Percentiles rank a stretch among this genome's conserved stretches.
Evolutionary conservation across 768 basidiomycete species (phyloP).

Genomic region (Boletus sp.): DNA sequence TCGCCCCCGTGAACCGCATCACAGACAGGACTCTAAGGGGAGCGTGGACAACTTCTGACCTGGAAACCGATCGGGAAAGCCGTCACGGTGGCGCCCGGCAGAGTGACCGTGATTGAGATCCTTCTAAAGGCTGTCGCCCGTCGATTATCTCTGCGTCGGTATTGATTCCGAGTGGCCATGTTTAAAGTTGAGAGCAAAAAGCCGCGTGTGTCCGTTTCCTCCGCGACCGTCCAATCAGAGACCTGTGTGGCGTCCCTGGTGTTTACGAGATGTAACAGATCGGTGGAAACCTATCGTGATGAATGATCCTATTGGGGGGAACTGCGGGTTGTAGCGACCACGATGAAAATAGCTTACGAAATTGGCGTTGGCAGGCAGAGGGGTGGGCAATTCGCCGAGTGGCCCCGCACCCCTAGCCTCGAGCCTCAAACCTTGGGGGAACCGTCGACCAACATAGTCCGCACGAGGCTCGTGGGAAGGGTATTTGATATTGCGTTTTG

Average conservation of each 20-base stretch:
- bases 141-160: conserved; percentile 20
- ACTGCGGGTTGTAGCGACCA: conserved; percentile 10
- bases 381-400: conserved; percentile 5
- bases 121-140: conserved; percentile 12
- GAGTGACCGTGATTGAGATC: conserved; percentile 14
- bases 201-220: conserved; percentile 18
- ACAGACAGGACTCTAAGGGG: conserved; percentile 6
- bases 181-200: conserved; percentile 17
- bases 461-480: conserved; percentile 4
- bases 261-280: conserved; percentile 21
- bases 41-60: conserved; percentile 7
- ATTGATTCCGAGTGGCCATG: conserved; percentile 23
- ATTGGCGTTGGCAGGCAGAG: conserved; percentile 12
- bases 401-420: conserved; percentile 1
- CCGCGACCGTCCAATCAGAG: conserved; percentile 22
- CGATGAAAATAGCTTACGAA: conserved; percentile 17
- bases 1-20: conserved; percentile 11
- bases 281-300: conserved; percentile 21
- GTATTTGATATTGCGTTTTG: conserved; percentile 21
- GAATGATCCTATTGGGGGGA: conserved; percentile 19
- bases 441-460: conserved; percentile 15
- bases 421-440: conserved; percentile 6
- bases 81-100: conserved; percentile 28
- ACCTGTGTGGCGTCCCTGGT: conserved; percentile 22
- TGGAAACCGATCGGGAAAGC: conserved; percentile 18